A percentile compares a stretch with the other conserved stretches of the same genome.
These are phyloP conservation scores for Pseudogymnoascus sp. DNA, from an alignment of 2,329 filamentous ascomycete species.

Conservation along the genomic window DNA sequence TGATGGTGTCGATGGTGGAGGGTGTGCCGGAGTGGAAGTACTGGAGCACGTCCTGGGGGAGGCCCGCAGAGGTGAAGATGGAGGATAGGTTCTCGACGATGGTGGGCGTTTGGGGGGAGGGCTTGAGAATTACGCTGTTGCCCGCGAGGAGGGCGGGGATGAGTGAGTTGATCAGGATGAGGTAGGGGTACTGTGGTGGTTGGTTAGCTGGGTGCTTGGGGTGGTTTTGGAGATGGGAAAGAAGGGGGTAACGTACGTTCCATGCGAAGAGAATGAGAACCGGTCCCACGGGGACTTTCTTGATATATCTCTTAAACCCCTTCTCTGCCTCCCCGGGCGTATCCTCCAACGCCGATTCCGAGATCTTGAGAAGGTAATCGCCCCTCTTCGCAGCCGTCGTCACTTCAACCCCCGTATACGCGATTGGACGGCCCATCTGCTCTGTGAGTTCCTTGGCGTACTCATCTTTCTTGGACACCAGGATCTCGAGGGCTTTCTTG, in stretches of 20 bases:
- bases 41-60: slow-evolving; percentile 78
- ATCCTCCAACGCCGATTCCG: slow-evolving; percentile 68
- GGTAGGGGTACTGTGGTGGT: slow-evolving; percentile 71
- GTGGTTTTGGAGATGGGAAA: background rate
- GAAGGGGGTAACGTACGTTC: slow-evolving; percentile 61
- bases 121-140: slow-evolving; percentile 89
- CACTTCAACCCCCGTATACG: slow-evolving; percentile 77
- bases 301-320: slow-evolving; percentile 85
- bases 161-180: slow-evolving; percentile 87
- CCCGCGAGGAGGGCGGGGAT: slow-evolving; percentile 86
- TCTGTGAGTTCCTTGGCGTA: slow-evolving; percentile 79
- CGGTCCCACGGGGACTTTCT: slow-evolving; percentile 79
- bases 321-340: slow-evolving; percentile 76
- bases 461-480: slow-evolving; percentile 67
- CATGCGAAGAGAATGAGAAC: slow-evolving; percentile 88
- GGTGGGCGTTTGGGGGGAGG: slow-evolving; percentile 89
- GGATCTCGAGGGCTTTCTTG: slow-evolving; percentile 65
- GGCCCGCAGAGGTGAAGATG: slow-evolving; percentile 71
- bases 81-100: slow-evolving; percentile 76
- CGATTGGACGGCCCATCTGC: slow-evolving; percentile 92
- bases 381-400: slow-evolving; percentile 77
- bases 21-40: slow-evolving; percentile 86
- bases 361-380: slow-evolving; percentile 80
- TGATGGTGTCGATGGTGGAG: slow-evolving; percentile 66
- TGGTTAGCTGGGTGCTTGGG: slow-evolving; percentile 14